Conservation (phyloP, 768 basidiomycete species). For the Amanita polypyramis region DNA sequence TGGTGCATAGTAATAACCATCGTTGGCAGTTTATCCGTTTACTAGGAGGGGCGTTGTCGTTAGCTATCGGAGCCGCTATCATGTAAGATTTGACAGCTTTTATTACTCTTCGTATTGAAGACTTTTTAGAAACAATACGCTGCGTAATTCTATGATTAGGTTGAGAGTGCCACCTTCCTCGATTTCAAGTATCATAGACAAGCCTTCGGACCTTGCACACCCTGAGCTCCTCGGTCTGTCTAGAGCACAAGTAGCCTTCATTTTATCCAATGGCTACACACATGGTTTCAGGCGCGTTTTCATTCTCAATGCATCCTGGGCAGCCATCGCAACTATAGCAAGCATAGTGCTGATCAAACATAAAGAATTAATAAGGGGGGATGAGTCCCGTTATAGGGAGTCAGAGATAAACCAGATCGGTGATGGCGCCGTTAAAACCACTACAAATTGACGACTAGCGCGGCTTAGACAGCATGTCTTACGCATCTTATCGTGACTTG, state of each 20-base stretch:
- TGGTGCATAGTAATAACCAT: not conserved
- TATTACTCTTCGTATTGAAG: no score
- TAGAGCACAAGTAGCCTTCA: conserved; percentile 22
- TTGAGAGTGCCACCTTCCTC: conserved; percentile 10
- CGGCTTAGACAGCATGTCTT: not conserved
- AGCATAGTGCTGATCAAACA: conserved; percentile 53
- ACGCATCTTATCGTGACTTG: no score
- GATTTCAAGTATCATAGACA: conserved; percentile 35
- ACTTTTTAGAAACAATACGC: not conserved
- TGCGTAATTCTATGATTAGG: not conserved
- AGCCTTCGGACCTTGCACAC: conserved; percentile 28
- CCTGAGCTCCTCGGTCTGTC: conserved; percentile 27
- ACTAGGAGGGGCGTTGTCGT: not conserved
- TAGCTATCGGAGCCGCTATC: not conserved
- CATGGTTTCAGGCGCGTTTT: conserved; percentile 51
- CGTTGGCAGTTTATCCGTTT: not conserved
- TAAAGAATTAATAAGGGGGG: conserved; percentile 45
- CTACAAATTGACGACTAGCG: not conserved
- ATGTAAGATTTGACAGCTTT: not conserved
- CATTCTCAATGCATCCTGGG: conserved; percentile 46
- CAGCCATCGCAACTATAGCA: conserved; percentile 42
- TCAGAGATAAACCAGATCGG: no score
- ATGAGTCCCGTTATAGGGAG: no score
- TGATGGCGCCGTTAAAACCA: not conserved
- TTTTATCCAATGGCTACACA: conserved; percentile 41